Evolutionary conservation across 306 rosid genomes (phyloP).

Genomic region (Malus fusca): DNA sequence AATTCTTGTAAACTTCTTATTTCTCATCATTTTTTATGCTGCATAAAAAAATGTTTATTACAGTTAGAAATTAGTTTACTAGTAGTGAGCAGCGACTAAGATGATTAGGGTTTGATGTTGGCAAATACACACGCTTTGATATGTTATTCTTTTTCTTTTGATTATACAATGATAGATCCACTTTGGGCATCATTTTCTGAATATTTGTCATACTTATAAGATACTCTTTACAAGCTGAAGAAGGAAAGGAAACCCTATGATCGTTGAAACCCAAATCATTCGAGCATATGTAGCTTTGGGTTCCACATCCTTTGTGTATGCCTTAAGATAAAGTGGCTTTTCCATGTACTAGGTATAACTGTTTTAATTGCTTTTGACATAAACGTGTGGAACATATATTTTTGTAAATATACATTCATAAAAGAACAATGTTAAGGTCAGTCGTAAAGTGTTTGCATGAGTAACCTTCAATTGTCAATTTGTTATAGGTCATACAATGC

Average conservation of each 20-base stretch:
- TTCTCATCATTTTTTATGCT: neutral
- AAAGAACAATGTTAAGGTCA: neutral
- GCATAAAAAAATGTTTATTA: neutral
- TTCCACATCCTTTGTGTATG: conserved; percentile 23
- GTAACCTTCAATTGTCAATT: neutral
- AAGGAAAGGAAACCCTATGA: neutral
- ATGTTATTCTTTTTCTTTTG: conserved; percentile 17
- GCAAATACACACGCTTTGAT: neutral
- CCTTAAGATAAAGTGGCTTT: conserved; percentile 18
- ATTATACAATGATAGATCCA: conserved; percentile 26
- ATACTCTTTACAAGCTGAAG: conserved; percentile 46
- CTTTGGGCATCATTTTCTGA: conserved; percentile 40
- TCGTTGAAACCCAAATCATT: conserved; percentile 26
- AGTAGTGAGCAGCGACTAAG: neutral
- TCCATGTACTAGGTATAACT: conserved; percentile 4
- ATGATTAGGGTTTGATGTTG: conserved; percentile 32
- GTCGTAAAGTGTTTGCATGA: too few species aligned
- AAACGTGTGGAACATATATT: too few species aligned
- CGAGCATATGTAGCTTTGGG: conserved; percentile 10
- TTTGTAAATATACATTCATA: neutral
- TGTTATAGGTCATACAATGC: too few species aligned
- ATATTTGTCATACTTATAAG: conserved; percentile 93
- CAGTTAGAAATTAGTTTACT: neutral
- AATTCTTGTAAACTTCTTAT: neutral
- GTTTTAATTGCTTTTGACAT: conserved; percentile 14